Evolutionary conservation across 306 rosid species (phyloP).

Genomic region (Pterocarpus macrocarpus): DNA sequence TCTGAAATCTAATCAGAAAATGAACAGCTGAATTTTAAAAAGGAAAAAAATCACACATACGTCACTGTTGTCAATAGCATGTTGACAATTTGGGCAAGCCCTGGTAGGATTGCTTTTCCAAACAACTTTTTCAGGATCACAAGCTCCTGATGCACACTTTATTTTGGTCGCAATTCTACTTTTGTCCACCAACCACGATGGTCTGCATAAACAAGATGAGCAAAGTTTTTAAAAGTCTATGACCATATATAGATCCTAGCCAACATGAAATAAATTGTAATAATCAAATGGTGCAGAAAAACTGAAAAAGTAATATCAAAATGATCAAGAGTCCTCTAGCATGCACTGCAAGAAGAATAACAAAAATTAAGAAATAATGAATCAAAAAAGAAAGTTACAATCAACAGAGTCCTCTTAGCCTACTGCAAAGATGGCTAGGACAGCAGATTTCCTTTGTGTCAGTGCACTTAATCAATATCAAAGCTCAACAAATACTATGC

Average conservation of each 20-base stretch:
- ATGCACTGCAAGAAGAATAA: background rate
- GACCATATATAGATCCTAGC: background rate
- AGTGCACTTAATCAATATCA: slow-evolving; percentile 23
- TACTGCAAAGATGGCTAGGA: slow-evolving; percentile 1
- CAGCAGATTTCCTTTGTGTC: background rate
- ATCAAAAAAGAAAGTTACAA: background rate
- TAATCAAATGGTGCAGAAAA: background rate
- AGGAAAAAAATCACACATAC: slow-evolving; percentile 46
- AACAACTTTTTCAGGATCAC: slow-evolving; percentile 55
- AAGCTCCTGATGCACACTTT: slow-evolving; percentile 71
- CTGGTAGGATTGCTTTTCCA: slow-evolving; percentile 88
- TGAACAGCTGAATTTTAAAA: background rate
- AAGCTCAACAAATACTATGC: slow-evolving; percentile 19
- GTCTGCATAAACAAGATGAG: slow-evolving; percentile 57
- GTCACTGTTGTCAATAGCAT: slow-evolving; percentile 80
- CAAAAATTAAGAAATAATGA: background rate
- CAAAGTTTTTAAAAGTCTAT: background rate
- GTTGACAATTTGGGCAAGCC: slow-evolving; percentile 81
- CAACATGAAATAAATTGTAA: background rate
- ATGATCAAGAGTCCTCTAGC: background rate
- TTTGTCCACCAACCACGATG: slow-evolving; percentile 85
- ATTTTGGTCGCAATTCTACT: slow-evolving; percentile 90
- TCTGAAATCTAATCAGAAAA: slow-evolving; percentile 2
- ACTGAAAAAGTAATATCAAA: background rate
- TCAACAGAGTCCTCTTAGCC: background rate